phyloP scores from a whole-genome alignment of 176 grass and related monocot species.

The Musa itinerans region DNA sequence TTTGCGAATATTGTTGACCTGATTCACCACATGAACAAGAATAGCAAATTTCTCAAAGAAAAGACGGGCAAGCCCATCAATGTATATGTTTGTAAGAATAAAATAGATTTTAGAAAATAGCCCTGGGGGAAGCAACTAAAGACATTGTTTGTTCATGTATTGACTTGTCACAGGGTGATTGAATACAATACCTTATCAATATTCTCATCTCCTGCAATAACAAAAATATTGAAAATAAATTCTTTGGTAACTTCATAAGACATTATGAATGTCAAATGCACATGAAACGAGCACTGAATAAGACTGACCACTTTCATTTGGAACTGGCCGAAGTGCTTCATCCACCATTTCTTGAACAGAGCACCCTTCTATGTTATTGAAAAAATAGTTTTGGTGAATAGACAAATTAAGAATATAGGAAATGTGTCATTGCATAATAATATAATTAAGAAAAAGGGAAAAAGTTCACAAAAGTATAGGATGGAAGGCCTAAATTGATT shows the following conservation, averaged over 20 bases:
- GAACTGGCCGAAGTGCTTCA: constrained; percentile 71
- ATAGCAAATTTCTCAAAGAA: constrained; percentile 8
- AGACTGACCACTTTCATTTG: constrained; percentile 65
- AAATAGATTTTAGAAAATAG: no score
- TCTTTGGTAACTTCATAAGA: constrained; percentile 17
- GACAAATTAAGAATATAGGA: not conserved
- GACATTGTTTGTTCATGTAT: constrained; percentile 22
- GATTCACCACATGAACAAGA: constrained; percentile 21
- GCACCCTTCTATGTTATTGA: constrained; percentile 66
- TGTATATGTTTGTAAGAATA: no score
- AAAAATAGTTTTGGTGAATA: constrained; percentile 4
- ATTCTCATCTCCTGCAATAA: constrained; percentile 69
- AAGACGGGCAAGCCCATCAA: not conserved
- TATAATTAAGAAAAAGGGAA: not conserved
- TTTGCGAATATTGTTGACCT: constrained; percentile 92
- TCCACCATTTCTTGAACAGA: constrained; percentile 92
- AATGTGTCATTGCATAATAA: not conserved
- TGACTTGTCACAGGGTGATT: not conserved
- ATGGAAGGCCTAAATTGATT: no score
- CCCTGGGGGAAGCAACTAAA: no score
- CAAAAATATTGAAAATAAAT: constrained; percentile 16
- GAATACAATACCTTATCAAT: constrained; percentile 59
- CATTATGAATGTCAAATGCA: not conserved
- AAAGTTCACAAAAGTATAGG: not conserved
- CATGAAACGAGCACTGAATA: not conserved